These are phyloP conservation scores for Xerocomellus dryophilus DNA, from an alignment of 768 basidiomycete genomes.

Conservation along the genomic window DNA sequence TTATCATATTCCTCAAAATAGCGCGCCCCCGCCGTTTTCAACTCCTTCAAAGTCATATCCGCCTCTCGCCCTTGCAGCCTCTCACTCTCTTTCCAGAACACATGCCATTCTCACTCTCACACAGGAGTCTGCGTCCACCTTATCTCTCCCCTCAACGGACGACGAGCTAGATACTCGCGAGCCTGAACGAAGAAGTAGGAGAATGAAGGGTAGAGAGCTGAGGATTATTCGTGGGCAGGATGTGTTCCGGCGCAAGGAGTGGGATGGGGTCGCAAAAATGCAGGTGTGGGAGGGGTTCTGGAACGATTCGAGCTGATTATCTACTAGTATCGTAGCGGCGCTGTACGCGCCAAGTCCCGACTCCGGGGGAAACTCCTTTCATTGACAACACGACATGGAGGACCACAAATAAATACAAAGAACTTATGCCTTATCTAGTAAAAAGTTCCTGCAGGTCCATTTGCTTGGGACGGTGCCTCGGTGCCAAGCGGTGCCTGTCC, in stretches of 20 bases:
- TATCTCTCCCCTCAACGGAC: constrained; percentile 61
- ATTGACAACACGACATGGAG: too few relatives aligned
- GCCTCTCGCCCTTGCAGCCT: constrained; percentile 44
- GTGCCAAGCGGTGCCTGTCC: too few relatives aligned
- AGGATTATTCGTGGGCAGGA: constrained; percentile 77
- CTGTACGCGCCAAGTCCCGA: too few relatives aligned
- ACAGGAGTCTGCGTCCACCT: constrained; percentile 46
- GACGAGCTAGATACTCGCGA: constrained; percentile 68
- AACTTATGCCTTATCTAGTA: too few relatives aligned
- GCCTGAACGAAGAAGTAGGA: constrained; percentile 59
- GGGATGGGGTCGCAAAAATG: constrained; percentile 33
- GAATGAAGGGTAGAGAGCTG: constrained; percentile 86
- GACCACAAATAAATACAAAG: too few relatives aligned
- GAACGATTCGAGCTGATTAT: constrained; percentile 11
- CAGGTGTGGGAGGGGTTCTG: constrained; percentile 36
- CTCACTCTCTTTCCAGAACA: constrained; percentile 69
- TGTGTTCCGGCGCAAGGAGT: constrained; percentile 50
- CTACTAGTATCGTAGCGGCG: too few relatives aligned
- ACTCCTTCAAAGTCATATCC: constrained; percentile 7
- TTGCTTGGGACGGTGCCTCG: too few relatives aligned
- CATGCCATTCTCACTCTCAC: constrained; percentile 70
- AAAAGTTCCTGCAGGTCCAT: too few relatives aligned
- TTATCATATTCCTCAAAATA: constrained; percentile 41
- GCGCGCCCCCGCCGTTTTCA: not conserved
- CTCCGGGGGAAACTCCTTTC: too few relatives aligned